Evolutionary conservation across 2,329 filamentous ascomycete species (phyloP), one percentile per base, ranked within the genome.

Genomic region (Rhinocladiella similis): DNA sequence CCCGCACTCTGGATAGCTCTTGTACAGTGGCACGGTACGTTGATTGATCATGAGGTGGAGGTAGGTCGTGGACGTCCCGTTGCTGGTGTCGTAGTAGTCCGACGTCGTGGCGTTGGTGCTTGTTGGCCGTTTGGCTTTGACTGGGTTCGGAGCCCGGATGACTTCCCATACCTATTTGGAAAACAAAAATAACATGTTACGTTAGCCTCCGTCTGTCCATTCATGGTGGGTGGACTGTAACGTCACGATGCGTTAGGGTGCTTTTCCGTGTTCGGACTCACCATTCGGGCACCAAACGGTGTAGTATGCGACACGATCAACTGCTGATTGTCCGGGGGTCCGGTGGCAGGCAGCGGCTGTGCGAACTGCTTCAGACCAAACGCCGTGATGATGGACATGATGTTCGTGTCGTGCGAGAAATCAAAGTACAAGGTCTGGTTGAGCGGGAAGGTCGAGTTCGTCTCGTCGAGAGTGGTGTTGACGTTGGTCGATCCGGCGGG

Each of bases 11-110:
- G 80, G 71, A 59, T 89, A 85, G 66, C 85, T 90, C 57, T 71
- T 71, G 5, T 87, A 85, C 0, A 91, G 74, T 1, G 88, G 88
- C 1, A 91, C 66, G 0, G 88, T 91, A 27, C 89, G 78, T 72
- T 90, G 87, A 69, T 90, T 90, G 43, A 90, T 77, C 2, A 90
- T 72, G 65, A 91, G 89, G 69, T 90, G 88, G 5, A 91, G 77
- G 69, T 91, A 91, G 51, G 76, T 83, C 0, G 86, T 90, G 65
- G 83, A 27, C 4, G 25, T 27, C 25, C 7, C 77, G 1, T 68
- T 70, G 3, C 80, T 82, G 0, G 76, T 71, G 3, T 73, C 68
- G 60, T 86, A 88, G 6, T 78, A 75, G 36, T 66, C 57, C 1
- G 53, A 50, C 9, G 53, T 46, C 0, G 55, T 52, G 13, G 57